phyloP scores from a whole-genome alignment of 179 eudicot genomes.

The Corrigiola litoralis region DNA sequence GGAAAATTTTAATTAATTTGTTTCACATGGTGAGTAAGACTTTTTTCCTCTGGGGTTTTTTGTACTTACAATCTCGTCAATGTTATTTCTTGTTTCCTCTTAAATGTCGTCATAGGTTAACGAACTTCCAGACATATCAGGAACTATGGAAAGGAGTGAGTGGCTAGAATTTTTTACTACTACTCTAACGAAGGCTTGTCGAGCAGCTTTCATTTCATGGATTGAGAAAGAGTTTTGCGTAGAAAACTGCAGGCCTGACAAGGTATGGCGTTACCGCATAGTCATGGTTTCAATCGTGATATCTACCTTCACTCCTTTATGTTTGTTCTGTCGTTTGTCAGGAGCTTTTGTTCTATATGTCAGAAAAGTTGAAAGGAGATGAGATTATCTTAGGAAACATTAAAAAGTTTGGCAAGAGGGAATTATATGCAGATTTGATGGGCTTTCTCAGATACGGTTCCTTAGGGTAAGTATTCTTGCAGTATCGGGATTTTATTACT shows the following conservation, averaged over 20 bases:
- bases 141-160: conserved; percentile 31
- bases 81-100: conserved; percentile 12
- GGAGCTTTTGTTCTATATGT: conserved; percentile 55
- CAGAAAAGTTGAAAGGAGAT: conserved; percentile 60
- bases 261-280: conserved; percentile 44
- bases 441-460: conserved; percentile 64
- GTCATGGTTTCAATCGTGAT: neutral
- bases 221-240: conserved; percentile 63
- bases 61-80: neutral
- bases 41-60: neutral
- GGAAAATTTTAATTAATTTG: too few relatives aligned
- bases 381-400: conserved; percentile 44
- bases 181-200: conserved; percentile 49
- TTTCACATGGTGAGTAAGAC: neutral
- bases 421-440: conserved; percentile 73
- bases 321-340: conserved; percentile 23
- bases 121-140: conserved; percentile 41
- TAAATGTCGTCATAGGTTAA: conserved; percentile 50
- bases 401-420: conserved; percentile 66
- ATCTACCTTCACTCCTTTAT: neutral
- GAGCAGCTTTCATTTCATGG: conserved; percentile 65
- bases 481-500: neutral
- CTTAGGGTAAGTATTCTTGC: conserved; percentile 46
- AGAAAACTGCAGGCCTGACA: conserved; percentile 41
- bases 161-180: conserved; percentile 40